phyloP scores from a whole-genome alignment of 371 early-diverging fungal species.

The Apophysomyces variabilis region DNA sequence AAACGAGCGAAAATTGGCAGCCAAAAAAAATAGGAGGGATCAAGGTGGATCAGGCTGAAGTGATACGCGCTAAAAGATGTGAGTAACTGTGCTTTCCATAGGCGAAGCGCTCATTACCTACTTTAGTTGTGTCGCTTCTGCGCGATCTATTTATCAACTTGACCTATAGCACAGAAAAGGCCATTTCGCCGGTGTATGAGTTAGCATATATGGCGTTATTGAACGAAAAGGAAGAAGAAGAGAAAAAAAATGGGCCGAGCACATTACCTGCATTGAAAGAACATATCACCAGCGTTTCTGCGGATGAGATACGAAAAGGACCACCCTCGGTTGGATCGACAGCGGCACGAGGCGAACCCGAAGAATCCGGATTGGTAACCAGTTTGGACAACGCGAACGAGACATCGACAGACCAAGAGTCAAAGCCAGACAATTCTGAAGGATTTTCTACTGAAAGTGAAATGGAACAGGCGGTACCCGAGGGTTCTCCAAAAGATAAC shows the following conservation, averaged over 20 bases:
- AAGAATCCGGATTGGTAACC: neutral
- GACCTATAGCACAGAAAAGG: constrained; percentile 35
- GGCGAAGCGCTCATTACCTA: neutral
- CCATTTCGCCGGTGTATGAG: constrained; percentile 54
- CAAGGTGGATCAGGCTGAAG: constrained; percentile 55
- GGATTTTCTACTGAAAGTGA: neutral
- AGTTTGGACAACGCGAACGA: neutral
- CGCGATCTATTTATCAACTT: constrained; percentile 46
- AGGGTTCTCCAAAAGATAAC: neutral
- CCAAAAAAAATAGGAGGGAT: constrained; percentile 65
- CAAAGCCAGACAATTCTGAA: neutral
- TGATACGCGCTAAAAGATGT: constrained; percentile 57
- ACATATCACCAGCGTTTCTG: neutral
- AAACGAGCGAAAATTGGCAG: constrained; percentile 42
- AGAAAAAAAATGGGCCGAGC: neutral
- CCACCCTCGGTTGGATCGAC: constrained; percentile 16
- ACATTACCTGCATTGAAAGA: neutral
- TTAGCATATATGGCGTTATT: constrained; percentile 59
- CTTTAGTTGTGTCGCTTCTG: constrained; percentile 48
- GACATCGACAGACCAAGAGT: neutral
- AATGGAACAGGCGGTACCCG: neutral
- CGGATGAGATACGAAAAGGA: neutral
- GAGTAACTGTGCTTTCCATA: constrained; percentile 13
- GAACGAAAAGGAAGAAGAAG: constrained; percentile 39
- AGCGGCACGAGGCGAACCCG: neutral